phyloP scores from a whole-genome alignment of 2,329 filamentous ascomycete species.

The Botrytis porri region DNA sequence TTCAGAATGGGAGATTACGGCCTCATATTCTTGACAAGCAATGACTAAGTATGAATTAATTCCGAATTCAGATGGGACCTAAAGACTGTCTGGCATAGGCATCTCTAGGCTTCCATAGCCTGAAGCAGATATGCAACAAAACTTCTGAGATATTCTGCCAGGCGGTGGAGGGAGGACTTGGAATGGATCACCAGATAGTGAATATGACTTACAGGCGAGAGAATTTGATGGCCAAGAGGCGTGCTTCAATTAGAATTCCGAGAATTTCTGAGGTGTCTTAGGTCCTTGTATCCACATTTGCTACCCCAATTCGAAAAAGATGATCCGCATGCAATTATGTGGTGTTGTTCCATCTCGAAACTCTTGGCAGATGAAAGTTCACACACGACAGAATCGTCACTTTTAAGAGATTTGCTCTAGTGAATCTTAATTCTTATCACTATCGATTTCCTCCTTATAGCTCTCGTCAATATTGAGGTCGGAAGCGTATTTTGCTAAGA shows the following conservation, averaged over 20 bases:
- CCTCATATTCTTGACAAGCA: neutral
- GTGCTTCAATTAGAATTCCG: neutral
- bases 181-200: neutral
- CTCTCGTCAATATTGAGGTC: too few relatives aligned
- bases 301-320: accelerated
- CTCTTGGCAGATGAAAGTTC: neutral
- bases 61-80: too few relatives aligned
- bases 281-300: neutral
- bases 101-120: neutral
- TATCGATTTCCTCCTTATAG: neutral
- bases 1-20: neutral
- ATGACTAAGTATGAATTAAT: neutral
- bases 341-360: neutral
- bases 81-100: neutral
- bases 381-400: neutral
- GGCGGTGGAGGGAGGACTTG: neutral
- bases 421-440: neutral
- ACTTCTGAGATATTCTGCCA: neutral
- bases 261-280: neutral
- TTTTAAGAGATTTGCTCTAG: neutral
- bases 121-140: neutral
- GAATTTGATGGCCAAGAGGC: neutral
- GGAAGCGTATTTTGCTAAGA: neutral
- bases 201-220: neutral
- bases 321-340: too few relatives aligned